Conservation (phyloP, 768 basidiomycete genomes). For the Phylloporus rhodoxanthus region DNA sequence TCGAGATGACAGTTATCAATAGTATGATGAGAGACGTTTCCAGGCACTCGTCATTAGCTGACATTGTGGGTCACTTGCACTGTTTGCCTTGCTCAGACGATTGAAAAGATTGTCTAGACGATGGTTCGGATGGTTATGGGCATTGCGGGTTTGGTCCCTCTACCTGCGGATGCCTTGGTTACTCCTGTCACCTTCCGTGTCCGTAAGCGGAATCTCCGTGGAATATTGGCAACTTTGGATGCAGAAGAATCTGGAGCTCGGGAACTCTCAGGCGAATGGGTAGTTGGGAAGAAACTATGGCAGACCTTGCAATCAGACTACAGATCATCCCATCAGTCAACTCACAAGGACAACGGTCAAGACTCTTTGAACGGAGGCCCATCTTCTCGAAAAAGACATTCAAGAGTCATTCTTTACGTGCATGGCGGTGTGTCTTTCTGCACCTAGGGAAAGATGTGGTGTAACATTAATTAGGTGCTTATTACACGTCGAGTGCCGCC, state of each 20-base stretch:
- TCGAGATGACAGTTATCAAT: conserved; percentile 88
- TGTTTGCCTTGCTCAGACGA: not conserved
- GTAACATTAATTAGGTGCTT: conserved; percentile 57
- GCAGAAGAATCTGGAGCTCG: conserved; percentile 67
- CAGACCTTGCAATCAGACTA: conserved; percentile 78
- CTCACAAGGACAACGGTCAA: conserved; percentile 14
- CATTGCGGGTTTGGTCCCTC: conserved; percentile 73
- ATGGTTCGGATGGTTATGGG: conserved; percentile 63
- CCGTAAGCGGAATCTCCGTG: conserved; percentile 61
- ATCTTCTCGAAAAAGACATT: conserved; percentile 41
- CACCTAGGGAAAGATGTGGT: conserved; percentile 2
- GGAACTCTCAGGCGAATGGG: conserved; percentile 92
- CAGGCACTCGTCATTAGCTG: conserved; percentile 74
- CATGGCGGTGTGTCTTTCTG: conserved; percentile 67
- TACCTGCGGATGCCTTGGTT: conserved; percentile 88
- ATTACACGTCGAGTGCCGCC: conserved; percentile 87
- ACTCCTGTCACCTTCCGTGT: conserved; percentile 93
- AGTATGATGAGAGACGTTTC: conserved; percentile 81
- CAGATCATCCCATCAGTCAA: conserved; percentile 40
- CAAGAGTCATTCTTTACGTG: conserved; percentile 85
- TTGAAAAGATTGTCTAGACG: conserved; percentile 28
- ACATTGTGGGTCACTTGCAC: conserved; percentile 53
- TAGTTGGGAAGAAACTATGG: conserved; percentile 92
- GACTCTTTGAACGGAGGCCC: conserved; percentile 14
- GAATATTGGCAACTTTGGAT: conserved; percentile 75